Base-by-base conservation (phyloP, 2,329 filamentous ascomycete species). In the Zelopaecilomyces penicillatus region DNA sequence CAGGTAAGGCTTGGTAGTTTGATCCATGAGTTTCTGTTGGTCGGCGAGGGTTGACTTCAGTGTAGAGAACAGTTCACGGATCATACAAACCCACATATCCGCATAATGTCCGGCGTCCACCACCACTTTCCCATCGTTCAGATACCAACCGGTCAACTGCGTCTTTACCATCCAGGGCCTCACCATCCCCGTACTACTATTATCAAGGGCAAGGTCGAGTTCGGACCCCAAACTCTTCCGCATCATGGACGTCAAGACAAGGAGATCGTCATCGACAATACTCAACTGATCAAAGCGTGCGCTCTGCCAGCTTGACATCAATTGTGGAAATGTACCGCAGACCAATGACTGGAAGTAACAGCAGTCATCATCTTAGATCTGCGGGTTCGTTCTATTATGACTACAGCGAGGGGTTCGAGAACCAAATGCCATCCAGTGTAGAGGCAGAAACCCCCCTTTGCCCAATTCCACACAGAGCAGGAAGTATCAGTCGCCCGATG, bases 381-480 rank as follows among this genome's bases (percentile, higher is more conserved):
- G 45, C 52, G 32, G 54, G 64, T 46, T 62, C 69, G 37, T 63
- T 69, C 34, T 76, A 75, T 52, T 76, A 76, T 49, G 74, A 77
- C 52, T 76, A 76, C 52, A 70, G 65, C 12, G 74, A 76, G 50
- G 68, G 66, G 3, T 76, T 76, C 42, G 69, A 74, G 12, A 61
- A 55, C 37, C 57, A 54, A 12, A 45, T 48, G 19, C 46, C 54
- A 30, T 52, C 41, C 5, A 40, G 52, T 6, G 34, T 47, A 5
- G 45, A 52, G 4, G 32, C 49, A 30, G 44, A 42, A 8, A 43
- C 52, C 12, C 56, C 64, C 11, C 43, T 65, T 7, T 61, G 58
- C 5, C 65, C 66, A 4, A 57, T 60, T 31, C 59, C 56, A 4
- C 51, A 54, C 31, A 54, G 59, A 40, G 46, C 48, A n/a, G 53